Evolutionary conservation across 345 rosid species (phyloP).

Genomic region (Ceriops zippeliana): DNA sequence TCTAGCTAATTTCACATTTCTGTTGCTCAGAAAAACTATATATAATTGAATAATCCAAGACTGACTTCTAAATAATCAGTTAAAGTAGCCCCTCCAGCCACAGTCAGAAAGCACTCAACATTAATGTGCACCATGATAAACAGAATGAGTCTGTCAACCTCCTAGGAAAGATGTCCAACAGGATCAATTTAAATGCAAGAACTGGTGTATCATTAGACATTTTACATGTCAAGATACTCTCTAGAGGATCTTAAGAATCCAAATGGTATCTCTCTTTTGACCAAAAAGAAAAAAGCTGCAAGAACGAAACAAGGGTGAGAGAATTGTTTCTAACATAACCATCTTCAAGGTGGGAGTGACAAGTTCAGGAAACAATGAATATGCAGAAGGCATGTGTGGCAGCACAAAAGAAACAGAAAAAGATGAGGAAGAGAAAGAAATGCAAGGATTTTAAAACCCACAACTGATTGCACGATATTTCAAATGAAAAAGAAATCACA

Average conservation of each 20-base stretch:
- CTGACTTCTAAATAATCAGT: not conserved
- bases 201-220: not conserved
- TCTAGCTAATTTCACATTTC: not conserved
- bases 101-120: not conserved
- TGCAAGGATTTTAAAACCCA: not conserved
- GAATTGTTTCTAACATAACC: too few species aligned
- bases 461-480: not conserved
- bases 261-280: too few species aligned
- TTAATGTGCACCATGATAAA: not conserved
- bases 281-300: too few species aligned
- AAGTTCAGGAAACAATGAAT: too few species aligned
- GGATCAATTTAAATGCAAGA: not conserved
- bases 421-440: not conserved
- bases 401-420: not conserved
- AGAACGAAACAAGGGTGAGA: too few species aligned
- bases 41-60: not conserved
- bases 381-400: too few species aligned
- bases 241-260: not conserved
- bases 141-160: not conserved
- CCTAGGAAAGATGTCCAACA: not conserved
- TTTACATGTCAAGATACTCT: not conserved
- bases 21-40: not conserved
- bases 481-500: not conserved
- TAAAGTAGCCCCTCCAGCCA: slow-evolving; percentile 1
- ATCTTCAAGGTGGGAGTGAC: too few species aligned